Evolutionary conservation across 768 basidiomycete genomes (phyloP).

Genomic region (Lactifluus rugatus): DNA sequence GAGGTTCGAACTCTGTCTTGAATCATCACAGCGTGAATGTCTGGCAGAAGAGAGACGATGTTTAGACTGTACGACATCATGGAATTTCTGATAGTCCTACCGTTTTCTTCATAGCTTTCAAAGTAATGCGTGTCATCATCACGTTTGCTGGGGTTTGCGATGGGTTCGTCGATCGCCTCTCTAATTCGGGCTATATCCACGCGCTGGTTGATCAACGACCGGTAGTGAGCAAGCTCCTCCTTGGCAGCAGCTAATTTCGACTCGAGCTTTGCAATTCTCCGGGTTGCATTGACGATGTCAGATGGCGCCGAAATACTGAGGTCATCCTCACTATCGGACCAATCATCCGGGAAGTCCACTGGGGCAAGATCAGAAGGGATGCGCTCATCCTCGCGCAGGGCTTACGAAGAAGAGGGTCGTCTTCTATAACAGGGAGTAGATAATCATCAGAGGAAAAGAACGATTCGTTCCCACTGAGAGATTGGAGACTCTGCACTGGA

Average conservation of each 20-base stretch:
- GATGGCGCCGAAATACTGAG: conserved; percentile 21
- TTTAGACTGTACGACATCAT: background rate
- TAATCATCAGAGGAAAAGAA: conserved; percentile 63
- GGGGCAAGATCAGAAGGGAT: conserved; percentile 6
- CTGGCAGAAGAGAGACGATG: conserved; percentile 29
- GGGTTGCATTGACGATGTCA: conserved; percentile 28
- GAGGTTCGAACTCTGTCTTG: conserved; percentile 91
- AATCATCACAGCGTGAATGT: conserved; percentile 95
- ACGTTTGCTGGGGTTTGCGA: conserved; percentile 27
- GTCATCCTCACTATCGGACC: conserved; percentile 69
- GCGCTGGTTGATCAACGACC: conserved; percentile 43
- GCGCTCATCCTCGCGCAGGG: conserved; percentile 9
- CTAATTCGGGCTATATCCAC: conserved; percentile 38
- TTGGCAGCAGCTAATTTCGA: conserved; percentile 49
- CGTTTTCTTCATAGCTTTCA: conserved; percentile 80
- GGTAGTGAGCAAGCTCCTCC: conserved; percentile 55
- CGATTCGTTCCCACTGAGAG: conserved; percentile 44
- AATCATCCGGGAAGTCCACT: conserved; percentile 58
- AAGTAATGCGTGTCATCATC: conserved; percentile 96
- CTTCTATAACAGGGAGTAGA: conserved; percentile 70
- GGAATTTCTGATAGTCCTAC: conserved; percentile 31
- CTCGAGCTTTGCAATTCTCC: conserved; percentile 51
- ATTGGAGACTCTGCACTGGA: conserved; percentile 44
- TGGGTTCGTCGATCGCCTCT: conserved; percentile 30
- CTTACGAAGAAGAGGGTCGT: conserved; percentile 86